These are phyloP conservation scores for Sutorius australiensis DNA, from an alignment of 768 basidiomycete genomes.

Conservation along the genomic window DNA sequence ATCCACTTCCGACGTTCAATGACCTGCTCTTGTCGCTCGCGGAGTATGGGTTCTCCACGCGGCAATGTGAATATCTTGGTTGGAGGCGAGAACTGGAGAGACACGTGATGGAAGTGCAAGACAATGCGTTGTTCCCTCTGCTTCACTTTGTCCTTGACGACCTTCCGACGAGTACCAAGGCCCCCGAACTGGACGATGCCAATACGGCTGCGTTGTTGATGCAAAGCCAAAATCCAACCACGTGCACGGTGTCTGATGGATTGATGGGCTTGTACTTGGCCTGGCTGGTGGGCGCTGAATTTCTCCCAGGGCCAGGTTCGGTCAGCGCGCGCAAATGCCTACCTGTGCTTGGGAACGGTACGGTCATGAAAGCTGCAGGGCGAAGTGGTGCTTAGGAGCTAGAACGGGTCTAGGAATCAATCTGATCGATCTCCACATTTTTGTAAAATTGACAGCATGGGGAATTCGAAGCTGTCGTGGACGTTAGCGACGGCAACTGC, in stretches of 20 bases:
- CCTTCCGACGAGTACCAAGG: conserved; percentile 92
- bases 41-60: conserved; percentile 75
- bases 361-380: conserved; percentile 60
- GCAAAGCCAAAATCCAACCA: conserved; percentile 35
- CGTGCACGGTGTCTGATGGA: conserved; percentile 65
- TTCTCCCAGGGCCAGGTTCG: conserved; percentile 58
- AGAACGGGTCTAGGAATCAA: background rate
- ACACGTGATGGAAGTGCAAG: conserved; percentile 90
- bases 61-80: conserved; percentile 80
- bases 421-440: background rate
- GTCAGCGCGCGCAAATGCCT: conserved; percentile 40
- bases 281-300: conserved; percentile 85
- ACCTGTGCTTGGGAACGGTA: conserved; percentile 41
- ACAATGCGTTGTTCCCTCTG: conserved; percentile 95
- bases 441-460: background rate
- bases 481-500: background rate
- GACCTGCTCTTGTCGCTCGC: conserved; percentile 68
- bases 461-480: background rate
- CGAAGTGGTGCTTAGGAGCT: conserved; percentile 51
- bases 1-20: conserved; percentile 88
- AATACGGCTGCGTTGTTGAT: conserved; percentile 70
- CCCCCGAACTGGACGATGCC: conserved; percentile 82
- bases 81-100: conserved; percentile 93
- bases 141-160: conserved; percentile 98
- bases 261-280: conserved; percentile 86